Base-by-base conservation (phyloP, 176 grass and related monocot species). In the Aegilops longissima region DNA sequence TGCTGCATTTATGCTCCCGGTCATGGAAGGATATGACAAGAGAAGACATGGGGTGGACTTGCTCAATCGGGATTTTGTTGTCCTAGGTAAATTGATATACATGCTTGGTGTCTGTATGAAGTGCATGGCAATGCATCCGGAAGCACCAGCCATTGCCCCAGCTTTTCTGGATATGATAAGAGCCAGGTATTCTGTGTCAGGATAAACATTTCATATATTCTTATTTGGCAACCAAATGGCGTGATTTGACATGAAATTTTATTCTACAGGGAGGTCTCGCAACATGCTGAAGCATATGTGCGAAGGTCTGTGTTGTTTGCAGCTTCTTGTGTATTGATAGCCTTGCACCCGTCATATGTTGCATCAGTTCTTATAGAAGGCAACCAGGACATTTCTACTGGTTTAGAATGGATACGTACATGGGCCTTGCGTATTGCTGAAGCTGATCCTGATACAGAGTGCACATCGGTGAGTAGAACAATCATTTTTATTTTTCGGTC, bases 51-150 rank as follows among this genome's bases (percentile, higher is more conserved):
- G 96, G 66, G 65, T 95, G 1, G 93, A 95, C 80, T 92, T 98
- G 84, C 86, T 98, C 14, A 92, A 94, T 79, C 56, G 91, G 49
- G 96, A 98, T 67, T 98, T 94, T 81, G 89, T 98, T 92, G 91
- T 98, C 51, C 86, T 98, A 5, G 96, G 96, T 77, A 95, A 98
- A 90, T 64, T 98, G 90, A 92, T 95, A 84, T 95, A 95, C 83
- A 95, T 98, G 93, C 96, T 98, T 68, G 93, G 96, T 91, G 82
- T 98, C 68, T 98, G 96, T 80, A 94, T 98, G 93, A 95, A 95
- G 86, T 95, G 91, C 87, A 89, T 86, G 74, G 38, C 86, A 47
- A 92, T 98, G 93, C 96, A 98, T 92, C 96, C 96, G 47, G 96
- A 98, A 89, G 96, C 93, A 54, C 92, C 91, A 42, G 93, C 83